Evolutionary conservation across 371 early-diverging fungal genomes (phyloP).

Genomic region (Mucor piriformis): DNA sequence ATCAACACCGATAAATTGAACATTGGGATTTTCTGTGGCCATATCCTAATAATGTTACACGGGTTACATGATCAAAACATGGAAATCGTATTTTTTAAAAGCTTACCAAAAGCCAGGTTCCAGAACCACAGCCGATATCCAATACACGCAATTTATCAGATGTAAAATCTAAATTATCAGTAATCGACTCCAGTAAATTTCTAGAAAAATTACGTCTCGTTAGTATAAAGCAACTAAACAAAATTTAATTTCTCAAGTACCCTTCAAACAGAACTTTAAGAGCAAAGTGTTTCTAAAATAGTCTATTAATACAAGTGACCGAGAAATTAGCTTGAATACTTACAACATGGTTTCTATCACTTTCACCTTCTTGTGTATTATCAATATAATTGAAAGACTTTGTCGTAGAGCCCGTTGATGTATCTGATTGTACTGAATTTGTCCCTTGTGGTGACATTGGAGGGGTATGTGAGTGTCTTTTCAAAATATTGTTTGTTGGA

Average conservation of each 20-base stretch:
- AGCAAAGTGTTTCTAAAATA: constrained; percentile 23
- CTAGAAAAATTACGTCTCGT: constrained; percentile 12
- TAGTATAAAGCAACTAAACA: background rate
- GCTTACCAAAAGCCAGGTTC: constrained; percentile 33
- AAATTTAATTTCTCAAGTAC: constrained; percentile 6
- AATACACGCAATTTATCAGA: constrained; percentile 7
- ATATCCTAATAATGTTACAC: constrained; percentile 34
- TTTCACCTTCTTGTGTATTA: too few species aligned
- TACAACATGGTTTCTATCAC: too few species aligned
- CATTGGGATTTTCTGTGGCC: constrained; percentile 50
- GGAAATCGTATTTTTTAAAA: background rate
- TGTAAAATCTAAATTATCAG: constrained; percentile 14
- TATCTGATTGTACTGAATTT: too few species aligned
- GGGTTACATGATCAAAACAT: too few species aligned
- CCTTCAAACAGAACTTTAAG: constrained; percentile 21
- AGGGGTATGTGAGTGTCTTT: too few species aligned
- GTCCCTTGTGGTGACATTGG: too few species aligned
- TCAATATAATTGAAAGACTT: too few species aligned
- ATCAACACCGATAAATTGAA: constrained; percentile 49
- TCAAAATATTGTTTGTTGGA: too few species aligned
- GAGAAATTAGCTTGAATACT: background rate
- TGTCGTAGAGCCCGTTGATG: too few species aligned
- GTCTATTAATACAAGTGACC: background rate
- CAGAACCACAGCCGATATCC: constrained; percentile 35
- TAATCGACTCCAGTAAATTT: constrained; percentile 8